Percentiles rank a stretch among this genome's conserved stretches.
Evolutionary conservation across 495 filamentous ascomycete species (phyloP).

Genomic region (Penicillium turbatum): DNA sequence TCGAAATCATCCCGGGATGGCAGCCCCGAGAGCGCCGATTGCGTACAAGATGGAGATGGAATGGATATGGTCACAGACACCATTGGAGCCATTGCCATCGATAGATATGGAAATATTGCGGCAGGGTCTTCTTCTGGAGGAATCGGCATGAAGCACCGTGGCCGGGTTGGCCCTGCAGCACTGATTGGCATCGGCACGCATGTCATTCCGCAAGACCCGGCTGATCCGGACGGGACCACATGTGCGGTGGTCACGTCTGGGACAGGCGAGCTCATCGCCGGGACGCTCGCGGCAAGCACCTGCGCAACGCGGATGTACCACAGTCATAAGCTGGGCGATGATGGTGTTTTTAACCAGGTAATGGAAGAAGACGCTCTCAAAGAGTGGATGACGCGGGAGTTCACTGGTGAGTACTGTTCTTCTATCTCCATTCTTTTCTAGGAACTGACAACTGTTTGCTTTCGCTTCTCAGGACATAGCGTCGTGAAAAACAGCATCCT

Average conservation of each 20-base stretch:
- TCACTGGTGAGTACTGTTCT: conserved; percentile 53
- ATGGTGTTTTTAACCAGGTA: conserved; percentile 56
- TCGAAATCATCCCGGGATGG: neutral
- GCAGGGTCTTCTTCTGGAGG: conserved; percentile 98
- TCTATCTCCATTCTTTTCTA: neutral
- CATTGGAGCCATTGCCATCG: conserved; percentile 90
- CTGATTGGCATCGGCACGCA: conserved; percentile 86
- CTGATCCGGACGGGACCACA: conserved; percentile 54
- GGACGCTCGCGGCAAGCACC: conserved; percentile 74
- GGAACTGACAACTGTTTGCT: conserved; percentile 16
- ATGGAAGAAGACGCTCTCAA: conserved; percentile 70
- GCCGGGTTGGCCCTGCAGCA: conserved; percentile 86
- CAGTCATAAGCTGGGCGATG: conserved; percentile 51
- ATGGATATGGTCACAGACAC: conserved; percentile 61
- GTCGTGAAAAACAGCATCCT: conserved; percentile 68
- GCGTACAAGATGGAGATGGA: neutral
- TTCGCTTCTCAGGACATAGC: conserved; percentile 55
- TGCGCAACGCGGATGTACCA: conserved; percentile 75
- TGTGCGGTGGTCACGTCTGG: conserved; percentile 85
- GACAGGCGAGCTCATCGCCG: conserved; percentile 96
- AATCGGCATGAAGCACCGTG: conserved; percentile 95
- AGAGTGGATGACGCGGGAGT: conserved; percentile 70
- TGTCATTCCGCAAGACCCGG: conserved; percentile 66
- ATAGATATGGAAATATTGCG: conserved; percentile 79
- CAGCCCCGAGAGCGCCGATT: neutral